These are phyloP conservation scores for Cerioporus squamosus DNA, from an alignment of 1,284 basidiomycete genomes.

Conservation along the genomic window DNA sequence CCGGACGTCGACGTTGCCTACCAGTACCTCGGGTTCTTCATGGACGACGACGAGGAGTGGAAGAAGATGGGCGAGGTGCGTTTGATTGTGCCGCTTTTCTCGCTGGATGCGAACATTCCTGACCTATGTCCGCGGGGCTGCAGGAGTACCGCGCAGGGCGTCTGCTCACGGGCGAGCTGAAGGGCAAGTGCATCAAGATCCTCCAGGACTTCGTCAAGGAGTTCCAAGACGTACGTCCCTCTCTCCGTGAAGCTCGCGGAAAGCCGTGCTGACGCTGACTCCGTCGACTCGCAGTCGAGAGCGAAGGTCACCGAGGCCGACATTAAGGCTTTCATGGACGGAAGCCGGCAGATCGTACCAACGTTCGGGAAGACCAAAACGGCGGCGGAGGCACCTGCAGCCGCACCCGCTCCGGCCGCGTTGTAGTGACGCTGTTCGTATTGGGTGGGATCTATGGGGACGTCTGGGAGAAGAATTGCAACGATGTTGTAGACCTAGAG, in stretches of 20 bases:
- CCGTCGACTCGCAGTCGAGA: conserved; percentile 60
- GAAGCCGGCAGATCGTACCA: conserved; percentile 78
- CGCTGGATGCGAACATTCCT: no score
- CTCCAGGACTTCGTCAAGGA: conserved; percentile 85
- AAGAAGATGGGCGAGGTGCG: conserved; percentile 76
- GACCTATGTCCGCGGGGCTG: not conserved
- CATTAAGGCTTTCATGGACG: conserved; percentile 85
- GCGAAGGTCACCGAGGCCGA: conserved; percentile 82
- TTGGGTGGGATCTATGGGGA: not conserved
- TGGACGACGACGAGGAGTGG: conserved; percentile 93
- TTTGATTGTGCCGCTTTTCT: conserved; percentile 15
- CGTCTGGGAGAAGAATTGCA: conserved; percentile 10
- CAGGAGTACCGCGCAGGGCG: conserved; percentile 92
- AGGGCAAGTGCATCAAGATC: conserved; percentile 86
- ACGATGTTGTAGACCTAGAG: conserved; percentile 24
- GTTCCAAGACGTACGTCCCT: conserved; percentile 83
- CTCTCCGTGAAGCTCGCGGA: conserved; percentile 1
- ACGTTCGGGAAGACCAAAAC: conserved; percentile 36
- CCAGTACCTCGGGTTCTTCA: conserved; percentile 96
- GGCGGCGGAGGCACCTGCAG: no score
- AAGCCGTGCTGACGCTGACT: not conserved
- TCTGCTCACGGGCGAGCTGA: conserved; percentile 91
- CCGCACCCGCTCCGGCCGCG: not conserved
- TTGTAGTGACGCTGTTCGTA: not conserved
- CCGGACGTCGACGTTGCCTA: conserved; percentile 96